Percentiles rank a stretch among this genome's conserved stretches.
Conservation (phyloP, 2,329 filamentous ascomycete genomes). For the Aspergillus oerlinghausenensis region DNA sequence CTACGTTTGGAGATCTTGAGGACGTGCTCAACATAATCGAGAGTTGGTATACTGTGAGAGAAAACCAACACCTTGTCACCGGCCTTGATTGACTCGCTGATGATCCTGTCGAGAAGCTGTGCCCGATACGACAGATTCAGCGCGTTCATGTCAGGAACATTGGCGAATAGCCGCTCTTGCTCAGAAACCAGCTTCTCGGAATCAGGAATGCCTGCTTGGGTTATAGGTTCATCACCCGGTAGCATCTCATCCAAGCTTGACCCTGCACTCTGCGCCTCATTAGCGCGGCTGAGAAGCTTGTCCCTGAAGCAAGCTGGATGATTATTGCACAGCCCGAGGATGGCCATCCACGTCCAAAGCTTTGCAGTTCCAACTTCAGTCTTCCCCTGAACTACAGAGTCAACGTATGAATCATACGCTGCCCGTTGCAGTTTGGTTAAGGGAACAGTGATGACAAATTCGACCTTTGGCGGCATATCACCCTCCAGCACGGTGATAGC, state of each 20-base stretch:
- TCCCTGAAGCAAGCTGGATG: slow-evolving; percentile 53
- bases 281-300: slow-evolving; percentile 44
- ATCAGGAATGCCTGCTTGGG: slow-evolving; percentile 33
- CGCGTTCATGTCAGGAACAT: slow-evolving; percentile 35
- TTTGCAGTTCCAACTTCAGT: slow-evolving; percentile 37
- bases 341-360: slow-evolving; percentile 53
- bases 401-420: slow-evolving; percentile 57
- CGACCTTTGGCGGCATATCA: slow-evolving; percentile 68
- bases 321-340: slow-evolving; percentile 53
- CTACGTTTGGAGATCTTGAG: slow-evolving; percentile 47
- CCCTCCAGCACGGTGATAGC: slow-evolving; percentile 64
- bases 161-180: slow-evolving; percentile 27
- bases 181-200: slow-evolving; percentile 28
- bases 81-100: slow-evolving; percentile 57
- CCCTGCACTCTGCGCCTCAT: slow-evolving; percentile 14
- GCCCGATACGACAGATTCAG: slow-evolving; percentile 64
- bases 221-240: slow-evolving; percentile 30
- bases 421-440: slow-evolving; percentile 61
- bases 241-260: slow-evolving; percentile 9
- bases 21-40: slow-evolving; percentile 63
- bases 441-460: slow-evolving; percentile 74
- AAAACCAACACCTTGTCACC: slow-evolving; percentile 79
- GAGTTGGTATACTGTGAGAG: slow-evolving; percentile 64
- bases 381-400: slow-evolving; percentile 30
- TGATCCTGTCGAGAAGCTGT: slow-evolving; percentile 61